Evolutionary conservation across 805 yeast genomes (phyloP), one percentile per base, ranked within the genome.

Genomic region (Metschnikowia drakensbergensis): DNA sequence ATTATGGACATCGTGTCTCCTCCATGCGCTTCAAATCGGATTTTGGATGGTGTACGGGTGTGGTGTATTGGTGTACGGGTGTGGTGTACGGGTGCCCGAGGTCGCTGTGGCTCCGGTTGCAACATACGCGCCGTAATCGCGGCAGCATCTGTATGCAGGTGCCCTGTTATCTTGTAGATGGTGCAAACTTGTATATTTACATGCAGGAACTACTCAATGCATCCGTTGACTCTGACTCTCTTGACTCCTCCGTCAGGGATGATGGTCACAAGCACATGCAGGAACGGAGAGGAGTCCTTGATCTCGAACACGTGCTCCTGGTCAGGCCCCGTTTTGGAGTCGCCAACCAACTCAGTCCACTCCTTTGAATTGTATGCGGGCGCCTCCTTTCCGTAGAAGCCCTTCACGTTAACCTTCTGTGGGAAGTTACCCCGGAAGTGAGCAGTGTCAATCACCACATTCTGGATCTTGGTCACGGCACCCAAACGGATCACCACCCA

Each of bases 191-290:
- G 17, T 17, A 17, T 17, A 17, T 17, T 17, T 17, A 17, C 17
- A 17, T 17, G 17, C 17, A 17, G 17, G 17, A n/a, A 27, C 32
- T 38, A 25, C 26, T 56, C 66, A 44, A 69, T 64, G 30, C 72
- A 72, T 37, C 97, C 98, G 59, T 81, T 79, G 27, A 91, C 94
- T 55, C 96, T 80, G 34, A 92, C 69, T 64, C 99, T 80, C 75
- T 92, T 92, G 48, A 90, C 88, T 52, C 99, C 99, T 43, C 99
- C 99, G 63, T 92, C 99, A 23, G 99, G 99, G 55, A 90, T 86
- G 65, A 92, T 85, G 7, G 87, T 81, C 57, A 92, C 66, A 59
- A 83, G 81, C 29, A 90, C 87, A 64, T 90, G 96, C 7, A 90
- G 79, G 58, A 65, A 80, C 1, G 66, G 60, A 32, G 66, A 58